Conservation (phyloP, 306 rosid genomes). For the Myrica gale region DNA sequence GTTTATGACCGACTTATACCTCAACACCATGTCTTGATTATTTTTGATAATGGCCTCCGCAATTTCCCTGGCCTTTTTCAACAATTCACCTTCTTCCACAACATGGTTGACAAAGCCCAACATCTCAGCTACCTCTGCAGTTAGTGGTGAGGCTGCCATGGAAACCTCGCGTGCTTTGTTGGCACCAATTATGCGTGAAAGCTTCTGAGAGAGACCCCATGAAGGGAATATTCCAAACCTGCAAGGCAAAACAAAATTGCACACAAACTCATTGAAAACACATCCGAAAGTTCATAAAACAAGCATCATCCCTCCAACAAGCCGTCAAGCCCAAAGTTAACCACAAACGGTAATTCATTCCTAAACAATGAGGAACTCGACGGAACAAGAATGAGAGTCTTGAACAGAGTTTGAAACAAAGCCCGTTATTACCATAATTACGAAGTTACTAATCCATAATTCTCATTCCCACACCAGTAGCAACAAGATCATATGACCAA, state of each 20-base stretch:
- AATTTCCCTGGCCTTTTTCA: constrained; percentile 70
- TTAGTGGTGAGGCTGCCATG: constrained; percentile 72
- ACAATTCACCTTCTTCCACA: constrained; percentile 66
- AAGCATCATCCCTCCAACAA: not conserved
- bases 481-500: too few species aligned
- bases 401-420: not conserved
- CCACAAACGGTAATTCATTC: not conserved
- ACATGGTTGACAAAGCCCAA: constrained; percentile 84
- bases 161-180: constrained; percentile 91
- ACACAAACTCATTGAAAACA: not conserved
- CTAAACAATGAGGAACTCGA: not conserved
- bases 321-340: not conserved
- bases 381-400: not conserved
- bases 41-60: constrained; percentile 65
- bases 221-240: constrained; percentile 98
- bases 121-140: constrained; percentile 73
- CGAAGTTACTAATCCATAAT: too few species aligned
- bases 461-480: too few species aligned
- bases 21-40: constrained; percentile 72
- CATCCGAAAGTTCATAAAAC: not conserved
- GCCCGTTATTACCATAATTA: too few species aligned
- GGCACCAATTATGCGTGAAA: constrained; percentile 64
- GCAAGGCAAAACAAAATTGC: not conserved
- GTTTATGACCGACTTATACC: constrained; percentile 76
- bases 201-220: constrained; percentile 97